Conservation (phyloP, 331 rosid species). For the Prunus yedoensis region DNA sequence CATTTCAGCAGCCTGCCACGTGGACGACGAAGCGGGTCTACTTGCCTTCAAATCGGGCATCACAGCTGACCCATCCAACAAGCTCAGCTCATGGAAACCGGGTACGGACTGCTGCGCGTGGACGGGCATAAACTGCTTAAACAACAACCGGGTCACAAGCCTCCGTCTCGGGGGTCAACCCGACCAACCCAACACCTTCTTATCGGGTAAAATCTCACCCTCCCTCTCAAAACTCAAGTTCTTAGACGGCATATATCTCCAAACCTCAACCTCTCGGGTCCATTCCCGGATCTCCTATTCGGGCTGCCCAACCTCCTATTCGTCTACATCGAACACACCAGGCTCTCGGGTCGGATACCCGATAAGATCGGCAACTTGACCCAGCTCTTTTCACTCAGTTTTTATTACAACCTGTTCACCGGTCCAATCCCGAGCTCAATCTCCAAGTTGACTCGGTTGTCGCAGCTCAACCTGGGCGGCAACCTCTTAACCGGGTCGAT, state of each 20-base stretch:
- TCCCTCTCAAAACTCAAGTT: slow-evolving; percentile 53
- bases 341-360: slow-evolving; percentile 67
- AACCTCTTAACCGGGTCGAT: slow-evolving; percentile 54
- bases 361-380: slow-evolving; percentile 37
- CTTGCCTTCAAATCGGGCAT: slow-evolving; percentile 69
- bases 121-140: slow-evolving; percentile 46
- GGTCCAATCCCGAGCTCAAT: slow-evolving; percentile 72
- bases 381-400: slow-evolving; percentile 32
- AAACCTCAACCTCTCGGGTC: slow-evolving; percentile 63
- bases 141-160: slow-evolving; percentile 52
- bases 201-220: slow-evolving; percentile 66
- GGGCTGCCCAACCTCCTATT: slow-evolving; percentile 42
- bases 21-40: slow-evolving; percentile 63
- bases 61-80: slow-evolving; percentile 67
- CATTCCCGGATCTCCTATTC: slow-evolving; percentile 48
- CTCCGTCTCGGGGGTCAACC: slow-evolving; percentile 38
- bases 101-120: slow-evolving; percentile 73
- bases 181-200: slow-evolving; percentile 26
- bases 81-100: slow-evolving; percentile 53
- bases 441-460: slow-evolving; percentile 40
- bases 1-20: slow-evolving; percentile 53
- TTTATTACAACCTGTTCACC: slow-evolving; percentile 52
- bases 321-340: slow-evolving; percentile 64
- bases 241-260: slow-evolving; percentile 56
- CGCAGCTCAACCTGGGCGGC: slow-evolving; percentile 75